Evolutionary conservation across 179 eudicot genomes (phyloP).

Genomic region (Beta lomatogona): DNA sequence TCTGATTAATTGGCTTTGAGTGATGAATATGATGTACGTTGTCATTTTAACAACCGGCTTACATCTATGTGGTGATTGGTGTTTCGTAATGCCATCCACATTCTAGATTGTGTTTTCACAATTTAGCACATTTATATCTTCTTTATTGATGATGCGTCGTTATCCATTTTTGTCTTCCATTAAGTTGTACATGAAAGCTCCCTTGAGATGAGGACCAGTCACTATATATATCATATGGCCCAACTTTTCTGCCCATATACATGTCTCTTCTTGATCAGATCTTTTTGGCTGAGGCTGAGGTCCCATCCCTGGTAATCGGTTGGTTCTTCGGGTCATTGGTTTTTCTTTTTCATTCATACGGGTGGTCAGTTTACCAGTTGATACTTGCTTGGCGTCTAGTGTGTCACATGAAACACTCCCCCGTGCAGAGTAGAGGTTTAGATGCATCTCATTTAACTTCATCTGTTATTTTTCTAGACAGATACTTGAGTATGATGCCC

Average conservation of each 20-base stretch:
- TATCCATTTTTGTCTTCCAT: not conserved
- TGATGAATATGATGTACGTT: not conserved
- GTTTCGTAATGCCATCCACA: not conserved
- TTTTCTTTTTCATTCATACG: too few relatives aligned
- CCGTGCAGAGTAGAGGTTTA: too few relatives aligned
- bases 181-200: not conserved
- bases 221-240: not conserved
- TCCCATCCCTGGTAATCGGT: too few relatives aligned
- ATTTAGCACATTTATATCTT: not conserved
- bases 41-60: slow-evolving; percentile 9
- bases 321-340: too few relatives aligned
- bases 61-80: slow-evolving; percentile 12
- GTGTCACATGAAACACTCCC: too few relatives aligned
- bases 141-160: not conserved
- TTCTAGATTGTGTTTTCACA: not conserved
- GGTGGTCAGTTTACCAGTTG: too few relatives aligned
- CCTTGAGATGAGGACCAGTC: too few relatives aligned
- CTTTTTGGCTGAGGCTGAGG: too few relatives aligned
- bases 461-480: too few relatives aligned
- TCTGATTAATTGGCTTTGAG: not conserved
- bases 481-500: too few relatives aligned
- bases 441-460: too few relatives aligned
- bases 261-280: not conserved
- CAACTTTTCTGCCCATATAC: not conserved
- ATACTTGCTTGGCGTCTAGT: too few relatives aligned